A percentile compares a stretch with the other conserved stretches of the same genome.
Evolutionary conservation across 2,329 filamentous ascomycete genomes (phyloP).

Genomic region (Neocatenulostroma microsporum): DNA sequence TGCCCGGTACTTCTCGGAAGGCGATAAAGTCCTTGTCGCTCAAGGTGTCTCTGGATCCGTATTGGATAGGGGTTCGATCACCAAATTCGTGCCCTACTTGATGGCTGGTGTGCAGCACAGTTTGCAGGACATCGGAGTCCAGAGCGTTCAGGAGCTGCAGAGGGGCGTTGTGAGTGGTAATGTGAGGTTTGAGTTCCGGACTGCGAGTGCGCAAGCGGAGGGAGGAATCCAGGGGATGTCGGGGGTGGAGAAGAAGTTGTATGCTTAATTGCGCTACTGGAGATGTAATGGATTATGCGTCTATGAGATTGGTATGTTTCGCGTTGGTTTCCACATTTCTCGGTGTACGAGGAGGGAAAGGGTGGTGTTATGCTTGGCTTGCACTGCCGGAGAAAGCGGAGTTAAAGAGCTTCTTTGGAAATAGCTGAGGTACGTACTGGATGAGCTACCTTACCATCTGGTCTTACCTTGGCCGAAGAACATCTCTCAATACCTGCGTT

Average conservation of each 20-base stretch:
- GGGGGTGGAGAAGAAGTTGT: slow-evolving; percentile 99
- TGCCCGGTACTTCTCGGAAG: slow-evolving; percentile 96
- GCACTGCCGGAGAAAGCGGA: no score
- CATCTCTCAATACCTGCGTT: no score
- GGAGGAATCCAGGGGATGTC: slow-evolving; percentile 94
- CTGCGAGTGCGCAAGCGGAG: slow-evolving; percentile 89
- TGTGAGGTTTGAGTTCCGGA: slow-evolving; percentile 89
- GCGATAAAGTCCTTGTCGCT: slow-evolving; percentile 86
- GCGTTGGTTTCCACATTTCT: no score
- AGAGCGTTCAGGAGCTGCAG: slow-evolving; percentile 70
- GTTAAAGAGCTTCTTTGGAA: no score
- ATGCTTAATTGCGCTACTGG: slow-evolving; percentile 31
- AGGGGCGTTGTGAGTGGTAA: slow-evolving; percentile 63
- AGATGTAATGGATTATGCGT: background rate
- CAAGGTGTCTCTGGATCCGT: slow-evolving; percentile 90
- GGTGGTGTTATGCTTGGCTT: no score
- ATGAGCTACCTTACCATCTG: no score
- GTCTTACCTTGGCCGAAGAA: no score
- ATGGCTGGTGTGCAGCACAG: slow-evolving; percentile 95
- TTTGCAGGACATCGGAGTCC: slow-evolving; percentile 86
- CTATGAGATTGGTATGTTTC: background rate
- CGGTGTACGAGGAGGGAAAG: no score
- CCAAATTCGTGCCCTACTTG: slow-evolving; percentile 93
- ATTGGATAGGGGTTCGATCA: slow-evolving; percentile 66
- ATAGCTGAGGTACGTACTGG: no score